Evolutionary conservation across 140 eudicot species (phyloP), one percentile per base, ranked within the genome.

Genomic region (Stevia rebaudiana): DNA sequence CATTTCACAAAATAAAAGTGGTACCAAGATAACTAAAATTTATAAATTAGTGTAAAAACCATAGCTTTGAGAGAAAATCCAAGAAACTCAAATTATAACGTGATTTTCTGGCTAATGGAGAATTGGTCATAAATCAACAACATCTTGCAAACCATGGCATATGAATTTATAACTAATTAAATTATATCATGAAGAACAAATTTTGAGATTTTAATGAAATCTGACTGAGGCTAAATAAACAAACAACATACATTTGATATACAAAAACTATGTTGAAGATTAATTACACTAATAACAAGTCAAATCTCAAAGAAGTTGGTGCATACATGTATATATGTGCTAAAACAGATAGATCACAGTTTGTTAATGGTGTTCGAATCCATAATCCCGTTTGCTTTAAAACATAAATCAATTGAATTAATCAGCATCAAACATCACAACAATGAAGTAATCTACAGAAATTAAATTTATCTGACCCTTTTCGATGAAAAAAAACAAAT

Each of bases 271-370:
- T 0, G 23, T n/a, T 35, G 30, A 48, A 59, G 55, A 9, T 72
- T 8, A 63, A 30, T 21, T 53, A 64, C 65, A 63, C 50, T 33
- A 35, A 54, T 19, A 54, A 31, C 41, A 63, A 1, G 8, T 40
- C 11, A 49, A 37, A 37, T 59, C 19, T 59, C 35, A 6, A 36
- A 36, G 19, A 59, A 59, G 2, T 36, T 2, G 10, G 49, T 37
- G 49, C 49, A 37, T 19, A 56, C 7, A 43, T 31, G 24, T 22
- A 35, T 59, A 36, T 16, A 70, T 9, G 4, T 59, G 30, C 30
- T 30, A 60, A 40, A 59, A 67, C 30, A 39, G 10, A 67, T 51
- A 68, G 80, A 75, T 75, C 75, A 74, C 41, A 68, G 37, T 47
- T 60, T 70, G 22, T 15, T 18, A 37, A 23, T 72, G 18, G 60